Evolutionary conservation across 148 eudicot genomes (phyloP).

Genomic region (Rhododendron mucronatum): DNA sequence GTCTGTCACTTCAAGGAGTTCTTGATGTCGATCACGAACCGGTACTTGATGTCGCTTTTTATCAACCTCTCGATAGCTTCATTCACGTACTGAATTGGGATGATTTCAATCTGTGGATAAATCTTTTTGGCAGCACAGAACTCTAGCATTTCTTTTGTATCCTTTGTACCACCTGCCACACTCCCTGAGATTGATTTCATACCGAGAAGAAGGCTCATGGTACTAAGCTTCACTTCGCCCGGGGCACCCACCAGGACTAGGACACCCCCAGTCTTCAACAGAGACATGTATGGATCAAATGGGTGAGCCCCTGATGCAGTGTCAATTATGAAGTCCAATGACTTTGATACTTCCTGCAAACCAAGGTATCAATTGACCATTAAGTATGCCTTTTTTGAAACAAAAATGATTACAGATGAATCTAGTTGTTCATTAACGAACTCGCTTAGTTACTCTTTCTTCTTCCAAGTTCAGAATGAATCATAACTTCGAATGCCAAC

Average conservation of each 20-base stretch:
- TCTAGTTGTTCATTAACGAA: too few relatives aligned
- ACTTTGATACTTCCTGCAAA: constrained; percentile 39
- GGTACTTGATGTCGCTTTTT: constrained; percentile 62
- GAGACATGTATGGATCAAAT: constrained; percentile 55
- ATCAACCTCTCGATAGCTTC: constrained; percentile 67
- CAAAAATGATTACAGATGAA: too few relatives aligned
- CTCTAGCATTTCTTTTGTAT: constrained; percentile 70
- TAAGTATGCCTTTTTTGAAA: too few relatives aligned
- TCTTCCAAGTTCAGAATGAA: too few relatives aligned
- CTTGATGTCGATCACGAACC: constrained; percentile 72
- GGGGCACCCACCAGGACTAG: constrained; percentile 65
- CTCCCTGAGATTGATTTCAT: constrained; percentile 61
- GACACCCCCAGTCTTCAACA: constrained; percentile 60
- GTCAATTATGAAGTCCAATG: constrained; percentile 73
- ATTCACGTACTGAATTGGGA: constrained; percentile 67
- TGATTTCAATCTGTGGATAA: constrained; percentile 56
- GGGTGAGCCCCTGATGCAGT: constrained; percentile 71
- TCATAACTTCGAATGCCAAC: too few relatives aligned
- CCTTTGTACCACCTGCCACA: constrained; percentile 62
- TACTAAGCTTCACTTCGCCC: constrained; percentile 54
- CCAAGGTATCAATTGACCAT: not conserved
- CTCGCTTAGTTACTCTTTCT: too few relatives aligned
- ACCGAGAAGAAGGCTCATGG: constrained; percentile 47
- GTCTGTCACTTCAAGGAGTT: constrained; percentile 51
- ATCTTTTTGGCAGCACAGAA: constrained; percentile 60